Percentiles rank a stretch among this genome's conserved stretches.
These are phyloP conservation scores for Geosmithia flava DNA, from an alignment of 2,329 filamentous ascomycete genomes.

Conservation along the genomic window DNA sequence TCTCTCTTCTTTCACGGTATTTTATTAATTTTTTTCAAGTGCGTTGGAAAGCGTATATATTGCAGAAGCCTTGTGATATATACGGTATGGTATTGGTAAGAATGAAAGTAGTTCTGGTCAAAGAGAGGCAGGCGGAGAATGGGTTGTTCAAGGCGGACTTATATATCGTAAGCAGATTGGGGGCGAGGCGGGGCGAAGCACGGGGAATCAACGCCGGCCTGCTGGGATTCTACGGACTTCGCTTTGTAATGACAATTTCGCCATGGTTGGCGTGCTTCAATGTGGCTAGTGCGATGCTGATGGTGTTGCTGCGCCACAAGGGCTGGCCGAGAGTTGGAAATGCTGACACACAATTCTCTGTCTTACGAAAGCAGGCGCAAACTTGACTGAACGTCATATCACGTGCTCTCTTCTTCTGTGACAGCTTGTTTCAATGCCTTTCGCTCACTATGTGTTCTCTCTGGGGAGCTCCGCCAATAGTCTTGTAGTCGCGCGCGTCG, in stretches of 20 bases:
- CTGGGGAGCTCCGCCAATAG: conserved; percentile 6
- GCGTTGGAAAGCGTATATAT: not conserved
- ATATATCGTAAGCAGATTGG: not conserved
- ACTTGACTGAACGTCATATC: conserved; percentile 1
- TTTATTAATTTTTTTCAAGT: not conserved
- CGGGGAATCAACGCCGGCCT: too few relatives aligned
- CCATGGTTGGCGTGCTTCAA: not conserved
- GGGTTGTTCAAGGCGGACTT: not conserved
- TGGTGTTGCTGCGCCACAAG: not conserved
- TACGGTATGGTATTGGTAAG: not conserved
- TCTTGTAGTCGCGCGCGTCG: conserved; percentile 9
- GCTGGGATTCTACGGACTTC: not conserved
- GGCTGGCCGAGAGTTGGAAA: not conserved
- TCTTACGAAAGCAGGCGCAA: too few relatives aligned
- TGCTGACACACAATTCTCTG: too few relatives aligned
- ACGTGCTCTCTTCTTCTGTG: not conserved
- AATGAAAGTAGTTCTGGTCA: not conserved
- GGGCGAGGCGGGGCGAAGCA: not conserved
- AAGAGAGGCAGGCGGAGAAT: not conserved
- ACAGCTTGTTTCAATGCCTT: not conserved
- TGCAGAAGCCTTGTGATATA: not conserved
- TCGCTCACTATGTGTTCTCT: not conserved
- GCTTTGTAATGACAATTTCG: not conserved
- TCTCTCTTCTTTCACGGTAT: not conserved
- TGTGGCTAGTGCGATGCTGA: not conserved